Evolutionary conservation across 306 rosid species (phyloP), one percentile per base, ranked within the genome.

Genomic region (Ochetophila trinervis): DNA sequence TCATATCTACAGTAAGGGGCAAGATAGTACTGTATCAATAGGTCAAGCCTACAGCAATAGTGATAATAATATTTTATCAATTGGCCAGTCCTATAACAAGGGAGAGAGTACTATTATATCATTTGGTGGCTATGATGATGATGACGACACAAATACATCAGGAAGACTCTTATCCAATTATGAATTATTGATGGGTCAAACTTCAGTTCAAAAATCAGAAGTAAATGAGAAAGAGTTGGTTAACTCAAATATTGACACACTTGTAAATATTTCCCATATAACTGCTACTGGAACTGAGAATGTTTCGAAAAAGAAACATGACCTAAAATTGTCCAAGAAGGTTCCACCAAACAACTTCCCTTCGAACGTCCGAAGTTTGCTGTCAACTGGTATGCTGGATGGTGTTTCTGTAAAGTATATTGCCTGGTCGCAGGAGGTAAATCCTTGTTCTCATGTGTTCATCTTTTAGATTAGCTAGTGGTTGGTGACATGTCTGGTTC

Each of bases 351-450:
- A 86, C 71, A 86, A 79, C 70, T 89, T 89, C 80, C 94, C 96
- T 51, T 85, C 96, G 14, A 89, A 84, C 66, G 94, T 86, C 72
- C 76, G 85, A 76, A 86, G 94, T 81, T 79, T 86, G 86, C 72
- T 86, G 61, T 89, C 94, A 23, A 89, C 96, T 24, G 94, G 96
- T 19, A 89, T 89, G 89, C 88, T 86, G 73, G 96, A 89, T 83
- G 96, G 93, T 45, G 87, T 89, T 65, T 80, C 96, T 49, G 93
- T 89, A 35, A 89, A 84, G 81, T 86, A 86, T 76, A 79, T 81
- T 61, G 84, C 96, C 11, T 89, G 96, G 94, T 87, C 91, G 1
- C 72, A 76, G 84, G 91, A 89, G 91, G 96, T 84, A 86, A 82
- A 83, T 62, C 74, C 66, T 69, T 60, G 78, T 71, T 68, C 67